phyloP scores from a whole-genome alignment of 345 rosid genomes.

The Microcos paniculata region DNA sequence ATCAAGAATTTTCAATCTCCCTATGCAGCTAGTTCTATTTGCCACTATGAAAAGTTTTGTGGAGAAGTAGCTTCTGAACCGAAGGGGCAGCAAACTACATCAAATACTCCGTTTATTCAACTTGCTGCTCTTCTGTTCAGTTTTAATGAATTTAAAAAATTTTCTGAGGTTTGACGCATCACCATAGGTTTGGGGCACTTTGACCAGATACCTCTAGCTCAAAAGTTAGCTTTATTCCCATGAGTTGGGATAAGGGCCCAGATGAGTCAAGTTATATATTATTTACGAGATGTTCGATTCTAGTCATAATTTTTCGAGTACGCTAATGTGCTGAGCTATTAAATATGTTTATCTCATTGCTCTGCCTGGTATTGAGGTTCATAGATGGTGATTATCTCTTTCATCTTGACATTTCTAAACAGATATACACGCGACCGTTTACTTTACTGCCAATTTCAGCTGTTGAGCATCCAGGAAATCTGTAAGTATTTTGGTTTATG shows the following conservation, averaged over 20 bases:
- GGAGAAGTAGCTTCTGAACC: neutral
- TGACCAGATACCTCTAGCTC: neutral
- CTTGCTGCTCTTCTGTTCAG: neutral
- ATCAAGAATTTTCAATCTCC: neutral
- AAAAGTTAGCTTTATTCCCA: neutral
- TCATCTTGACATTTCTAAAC: constrained; percentile 16
- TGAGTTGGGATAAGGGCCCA: neutral
- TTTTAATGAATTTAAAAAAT: neutral
- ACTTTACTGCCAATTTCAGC: constrained; percentile 66
- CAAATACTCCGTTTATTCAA: neutral
- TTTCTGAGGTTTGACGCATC: neutral
- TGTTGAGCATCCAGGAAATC: constrained; percentile 78
- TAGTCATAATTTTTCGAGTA: neutral
- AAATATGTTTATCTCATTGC: neutral
- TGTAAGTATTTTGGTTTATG: constrained; percentile 43
- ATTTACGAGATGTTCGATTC: neutral
- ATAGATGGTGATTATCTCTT: neutral
- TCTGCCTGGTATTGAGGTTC: neutral
- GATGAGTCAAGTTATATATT: neutral
- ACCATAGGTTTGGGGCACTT: neutral
- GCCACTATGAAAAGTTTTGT: neutral
- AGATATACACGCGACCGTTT: constrained; percentile 75
- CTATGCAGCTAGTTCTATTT: neutral
- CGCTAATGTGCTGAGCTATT: neutral
- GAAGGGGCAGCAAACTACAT: neutral